These are phyloP conservation scores for Scedosporium dehoogii DNA, from an alignment of 2,329 filamentous ascomycete species.

Conservation along the genomic window DNA sequence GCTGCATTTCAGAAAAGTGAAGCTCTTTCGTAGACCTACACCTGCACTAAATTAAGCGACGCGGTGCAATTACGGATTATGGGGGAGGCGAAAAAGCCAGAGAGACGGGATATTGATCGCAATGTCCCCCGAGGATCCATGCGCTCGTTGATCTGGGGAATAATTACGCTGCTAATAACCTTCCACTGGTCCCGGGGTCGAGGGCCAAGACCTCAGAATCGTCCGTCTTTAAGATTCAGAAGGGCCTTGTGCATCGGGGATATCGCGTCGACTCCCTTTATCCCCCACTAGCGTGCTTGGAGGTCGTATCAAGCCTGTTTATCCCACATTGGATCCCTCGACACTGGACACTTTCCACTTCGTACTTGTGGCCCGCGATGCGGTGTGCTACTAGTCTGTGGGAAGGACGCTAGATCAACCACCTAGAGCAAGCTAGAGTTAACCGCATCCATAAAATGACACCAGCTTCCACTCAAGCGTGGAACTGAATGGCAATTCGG, in stretches of 20 bases:
- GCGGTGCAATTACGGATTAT: neutral
- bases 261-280: neutral
- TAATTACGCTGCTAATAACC: neutral
- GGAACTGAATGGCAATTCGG: neutral
- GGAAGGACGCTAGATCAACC: neutral
- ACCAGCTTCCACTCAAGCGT: neutral
- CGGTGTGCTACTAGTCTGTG: too few species aligned
- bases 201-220: neutral
- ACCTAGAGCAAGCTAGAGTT: too few species aligned
- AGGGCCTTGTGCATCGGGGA: neutral
- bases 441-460: too few species aligned
- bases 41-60: neutral
- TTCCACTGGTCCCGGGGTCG: neutral
- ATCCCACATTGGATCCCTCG: too few species aligned
- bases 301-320: too few species aligned
- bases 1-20: neutral
- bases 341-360: too few species aligned
- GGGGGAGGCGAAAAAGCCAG: neutral
- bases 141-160: neutral
- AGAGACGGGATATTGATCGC: neutral
- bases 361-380: too few species aligned
- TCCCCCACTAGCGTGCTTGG: too few species aligned
- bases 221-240: neutral
- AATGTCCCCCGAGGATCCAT: neutral
- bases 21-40: too few species aligned